Evolutionary conservation across 345 rosid genomes (phyloP).

Genomic region (Acer yangbiense): DNA sequence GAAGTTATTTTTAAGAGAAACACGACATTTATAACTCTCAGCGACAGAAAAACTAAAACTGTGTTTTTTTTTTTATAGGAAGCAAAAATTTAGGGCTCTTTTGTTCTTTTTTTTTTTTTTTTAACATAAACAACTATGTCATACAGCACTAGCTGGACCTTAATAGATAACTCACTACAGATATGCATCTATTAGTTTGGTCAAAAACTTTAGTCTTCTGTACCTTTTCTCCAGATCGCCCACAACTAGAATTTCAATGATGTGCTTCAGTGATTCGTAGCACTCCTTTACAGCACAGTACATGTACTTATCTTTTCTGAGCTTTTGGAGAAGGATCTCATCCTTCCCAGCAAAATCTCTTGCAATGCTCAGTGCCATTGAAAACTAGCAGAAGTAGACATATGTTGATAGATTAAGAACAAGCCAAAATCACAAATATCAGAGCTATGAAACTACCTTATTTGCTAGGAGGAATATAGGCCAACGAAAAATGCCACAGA

Average conservation of each 20-base stretch:
- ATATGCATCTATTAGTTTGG: conserved; percentile 1
- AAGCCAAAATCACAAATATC: conserved; percentile 12
- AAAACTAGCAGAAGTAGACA: conserved; percentile 56
- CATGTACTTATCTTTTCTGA: conserved; percentile 87
- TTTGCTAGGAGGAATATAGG: conserved; percentile 92
- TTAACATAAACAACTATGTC: background rate
- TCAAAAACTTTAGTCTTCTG: background rate
- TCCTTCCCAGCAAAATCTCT: conserved; percentile 77
- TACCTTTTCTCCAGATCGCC: conserved; percentile 87
- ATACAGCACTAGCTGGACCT: conserved; percentile 12
- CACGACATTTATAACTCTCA: background rate
- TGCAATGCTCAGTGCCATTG: conserved; percentile 83
- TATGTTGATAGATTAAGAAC: conserved; percentile 32
- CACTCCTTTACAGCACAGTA: conserved; percentile 80
- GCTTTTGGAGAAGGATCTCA: conserved; percentile 59
- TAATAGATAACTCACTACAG: background rate
- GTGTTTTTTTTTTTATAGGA: too few relatives aligned
- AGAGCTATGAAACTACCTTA: conserved; percentile 51
- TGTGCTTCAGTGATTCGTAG: conserved; percentile 80
- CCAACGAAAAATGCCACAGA: conserved; percentile 74
- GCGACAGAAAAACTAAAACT: background rate
- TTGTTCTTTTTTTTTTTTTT: too few relatives aligned
- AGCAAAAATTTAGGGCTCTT: too few relatives aligned
- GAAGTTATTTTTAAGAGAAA: background rate
- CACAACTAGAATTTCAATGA: conserved; percentile 78